Conservation (phyloP, 306 rosid species). For the Parietaria judaica region DNA sequence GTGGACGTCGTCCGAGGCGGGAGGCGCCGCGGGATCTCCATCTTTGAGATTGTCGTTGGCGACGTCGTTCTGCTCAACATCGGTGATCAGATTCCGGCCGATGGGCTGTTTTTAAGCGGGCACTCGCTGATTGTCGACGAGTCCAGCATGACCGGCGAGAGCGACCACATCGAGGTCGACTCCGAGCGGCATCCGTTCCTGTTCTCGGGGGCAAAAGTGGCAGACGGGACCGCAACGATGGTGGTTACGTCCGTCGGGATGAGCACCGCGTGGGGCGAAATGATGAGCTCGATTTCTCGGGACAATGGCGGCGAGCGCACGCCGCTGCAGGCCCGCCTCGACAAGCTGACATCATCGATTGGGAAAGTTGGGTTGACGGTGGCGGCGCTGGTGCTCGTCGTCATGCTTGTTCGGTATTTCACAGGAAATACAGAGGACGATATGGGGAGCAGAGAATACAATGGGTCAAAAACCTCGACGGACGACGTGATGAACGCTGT, state of each 20-base stretch:
- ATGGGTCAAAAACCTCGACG: constrained; percentile 25
- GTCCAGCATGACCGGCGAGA: constrained; percentile 95
- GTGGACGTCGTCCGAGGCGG: constrained; percentile 51
- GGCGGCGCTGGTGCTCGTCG: constrained; percentile 64
- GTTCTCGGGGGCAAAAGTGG: constrained; percentile 75
- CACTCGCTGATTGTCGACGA: constrained; percentile 70
- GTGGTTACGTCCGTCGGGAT: constrained; percentile 69
- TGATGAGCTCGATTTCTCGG: constrained; percentile 76
- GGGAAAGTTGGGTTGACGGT: constrained; percentile 91
- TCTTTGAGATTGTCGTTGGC: constrained; percentile 67
- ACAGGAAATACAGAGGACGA: constrained; percentile 52
- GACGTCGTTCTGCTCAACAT: constrained; percentile 50
- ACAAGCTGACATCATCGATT: constrained; percentile 62
- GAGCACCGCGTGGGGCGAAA: constrained; percentile 81
- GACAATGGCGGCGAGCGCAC: constrained; percentile 51
- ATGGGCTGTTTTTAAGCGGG: constrained; percentile 63
- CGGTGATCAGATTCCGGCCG: constrained; percentile 91
- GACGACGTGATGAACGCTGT: constrained; percentile 43
- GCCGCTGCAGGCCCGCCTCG: constrained; percentile 76
- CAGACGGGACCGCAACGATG: constrained; percentile 62
- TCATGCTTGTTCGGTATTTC: constrained; percentile 68
- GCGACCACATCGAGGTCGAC: constrained; percentile 66
- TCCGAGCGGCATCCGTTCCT: constrained; percentile 43
- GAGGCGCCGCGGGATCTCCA: constrained; percentile 51
- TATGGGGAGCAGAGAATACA: constrained; percentile 39